phyloP scores from a whole-genome alignment of 805 yeast species.

The Wickerhamomyces bisporus region DNA sequence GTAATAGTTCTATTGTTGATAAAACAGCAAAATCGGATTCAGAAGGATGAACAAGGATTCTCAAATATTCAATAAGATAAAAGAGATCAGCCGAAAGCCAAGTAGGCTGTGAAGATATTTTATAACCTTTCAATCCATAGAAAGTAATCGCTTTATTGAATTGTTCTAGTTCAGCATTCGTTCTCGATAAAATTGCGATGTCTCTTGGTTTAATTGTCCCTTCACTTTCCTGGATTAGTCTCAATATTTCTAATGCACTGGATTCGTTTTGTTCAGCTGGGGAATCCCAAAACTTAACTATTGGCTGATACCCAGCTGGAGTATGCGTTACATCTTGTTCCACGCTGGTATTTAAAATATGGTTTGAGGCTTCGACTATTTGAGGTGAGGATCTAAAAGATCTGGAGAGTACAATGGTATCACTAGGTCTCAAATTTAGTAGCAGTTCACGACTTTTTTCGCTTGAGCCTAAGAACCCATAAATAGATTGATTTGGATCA shows the following conservation, averaged over 20 bases:
- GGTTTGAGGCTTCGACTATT: slow-evolving; percentile 39
- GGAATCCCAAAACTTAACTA: slow-evolving; percentile 21
- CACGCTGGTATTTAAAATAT: slow-evolving; percentile 4
- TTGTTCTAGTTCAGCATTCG: slow-evolving; percentile 44
- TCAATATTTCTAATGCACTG: slow-evolving; percentile 38
- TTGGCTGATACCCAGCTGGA: slow-evolving; percentile 12
- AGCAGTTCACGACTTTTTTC: slow-evolving; percentile 28
- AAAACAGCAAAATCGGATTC: slow-evolving; percentile 24
- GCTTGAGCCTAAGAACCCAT: slow-evolving; percentile 56
- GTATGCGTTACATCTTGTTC: slow-evolving; percentile 2
- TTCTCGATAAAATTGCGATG: slow-evolving; percentile 46
- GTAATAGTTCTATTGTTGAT: slow-evolving; percentile 22
- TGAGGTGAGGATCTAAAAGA: slow-evolving; percentile 62
- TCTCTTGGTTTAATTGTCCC: slow-evolving; percentile 41
- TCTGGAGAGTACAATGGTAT: slow-evolving; percentile 35
- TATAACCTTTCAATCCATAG: slow-evolving; percentile 38
- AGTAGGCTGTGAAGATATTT: slow-evolving; percentile 40
- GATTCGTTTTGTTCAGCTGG: slow-evolving; percentile 36
- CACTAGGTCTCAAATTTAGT: slow-evolving; percentile 9
- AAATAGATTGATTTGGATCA: slow-evolving; percentile 67
- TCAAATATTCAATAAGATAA: slow-evolving; percentile 44
- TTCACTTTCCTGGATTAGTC: slow-evolving; percentile 36
- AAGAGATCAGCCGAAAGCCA: slow-evolving; percentile 44
- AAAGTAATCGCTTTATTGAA: slow-evolving; percentile 33
- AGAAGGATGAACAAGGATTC: slow-evolving; percentile 29